Evolutionary conservation across 2,329 filamentous ascomycete genomes (phyloP).

Genomic region (Aureobasidium sp.): DNA sequence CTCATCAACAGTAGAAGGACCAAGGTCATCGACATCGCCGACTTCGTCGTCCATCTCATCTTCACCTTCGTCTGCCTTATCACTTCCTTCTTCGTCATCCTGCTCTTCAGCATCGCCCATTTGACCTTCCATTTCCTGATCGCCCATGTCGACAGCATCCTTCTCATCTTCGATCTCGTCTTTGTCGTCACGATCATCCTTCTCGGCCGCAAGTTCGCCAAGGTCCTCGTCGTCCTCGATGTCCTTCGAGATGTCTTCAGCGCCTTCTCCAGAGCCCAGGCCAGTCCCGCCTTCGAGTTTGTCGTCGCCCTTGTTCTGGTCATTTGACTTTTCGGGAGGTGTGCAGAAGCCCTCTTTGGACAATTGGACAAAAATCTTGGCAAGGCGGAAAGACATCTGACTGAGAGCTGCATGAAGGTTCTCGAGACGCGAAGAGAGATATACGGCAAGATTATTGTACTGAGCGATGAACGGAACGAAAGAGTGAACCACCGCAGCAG

Average conservation of each 20-base stretch:
- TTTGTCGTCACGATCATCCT: slow-evolving; percentile 49
- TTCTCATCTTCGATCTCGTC: slow-evolving; percentile 68
- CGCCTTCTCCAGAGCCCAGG: slow-evolving; percentile 88
- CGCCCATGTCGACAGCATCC: slow-evolving; percentile 85
- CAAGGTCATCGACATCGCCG: slow-evolving; percentile 84
- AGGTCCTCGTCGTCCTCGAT: slow-evolving; percentile 90
- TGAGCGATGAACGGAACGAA: slow-evolving; percentile 66
- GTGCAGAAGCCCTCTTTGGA: slow-evolving; percentile 84
- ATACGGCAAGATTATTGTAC: slow-evolving; percentile 57
- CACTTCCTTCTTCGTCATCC: slow-evolving; percentile 44
- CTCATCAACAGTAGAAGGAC: slow-evolving; percentile 86
- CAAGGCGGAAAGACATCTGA: slow-evolving; percentile 67
- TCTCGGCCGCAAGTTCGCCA: slow-evolving; percentile 82
- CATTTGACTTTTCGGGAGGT: slow-evolving; percentile 65
- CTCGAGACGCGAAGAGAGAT: slow-evolving; percentile 52
- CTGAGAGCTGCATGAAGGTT: slow-evolving; percentile 63
- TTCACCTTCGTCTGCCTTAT: slow-evolving; percentile 58
- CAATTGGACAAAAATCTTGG: slow-evolving; percentile 70
- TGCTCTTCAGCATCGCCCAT: slow-evolving; percentile 53
- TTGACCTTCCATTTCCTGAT: slow-evolving; percentile 85
- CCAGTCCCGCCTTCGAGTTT: slow-evolving; percentile 88
- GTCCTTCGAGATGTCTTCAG: slow-evolving; percentile 96
- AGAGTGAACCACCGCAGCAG: slow-evolving; percentile 52
- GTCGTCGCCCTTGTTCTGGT: slow-evolving; percentile 43
- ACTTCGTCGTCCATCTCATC: slow-evolving; percentile 79